These are phyloP conservation scores for Myxozyma neotropica DNA, from an alignment of 805 yeast species.

Conservation along the genomic window DNA sequence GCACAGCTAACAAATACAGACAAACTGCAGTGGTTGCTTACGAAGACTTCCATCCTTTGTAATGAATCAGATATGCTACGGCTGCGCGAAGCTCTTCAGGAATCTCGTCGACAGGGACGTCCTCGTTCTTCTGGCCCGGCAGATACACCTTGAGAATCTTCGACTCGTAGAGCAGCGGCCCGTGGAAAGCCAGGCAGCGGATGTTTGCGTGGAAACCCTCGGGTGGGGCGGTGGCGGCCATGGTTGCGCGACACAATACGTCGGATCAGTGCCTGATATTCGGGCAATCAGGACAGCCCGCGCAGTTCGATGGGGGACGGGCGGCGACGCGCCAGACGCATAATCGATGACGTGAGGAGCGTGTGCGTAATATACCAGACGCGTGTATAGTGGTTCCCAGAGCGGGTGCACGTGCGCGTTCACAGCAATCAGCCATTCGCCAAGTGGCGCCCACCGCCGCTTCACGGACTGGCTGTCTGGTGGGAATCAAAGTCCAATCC, in stretches of 20 bases:
- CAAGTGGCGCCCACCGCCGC: neutral
- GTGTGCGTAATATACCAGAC: neutral
- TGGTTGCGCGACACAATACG: neutral
- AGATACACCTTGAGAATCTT: constrained; percentile 68
- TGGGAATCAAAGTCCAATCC: neutral
- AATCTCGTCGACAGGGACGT: constrained; percentile 39
- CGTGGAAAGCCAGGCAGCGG: constrained; percentile 79
- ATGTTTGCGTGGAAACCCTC: constrained; percentile 37
- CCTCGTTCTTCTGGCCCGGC: constrained; percentile 48
- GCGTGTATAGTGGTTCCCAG: neutral
- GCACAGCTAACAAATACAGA: too few species aligned
- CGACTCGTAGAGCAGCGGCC: constrained; percentile 88
- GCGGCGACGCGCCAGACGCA: neutral
- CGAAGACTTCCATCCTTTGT: constrained; percentile 91
- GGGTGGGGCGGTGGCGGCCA: constrained; percentile 17
- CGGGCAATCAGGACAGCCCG: too few species aligned
- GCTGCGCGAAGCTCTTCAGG: constrained; percentile 46
- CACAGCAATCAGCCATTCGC: neutral
- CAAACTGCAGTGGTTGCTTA: too few species aligned
- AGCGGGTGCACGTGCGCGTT: neutral
- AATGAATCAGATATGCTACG: constrained; percentile 71
- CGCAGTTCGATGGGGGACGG: neutral
- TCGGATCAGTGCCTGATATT: too few species aligned
- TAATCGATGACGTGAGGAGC: neutral
- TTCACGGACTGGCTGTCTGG: neutral